Percentiles rank a stretch among this genome's conserved stretches.
These are phyloP conservation scores for Singerocomus inundabilis DNA, from an alignment of 1,284 basidiomycete species.

Conservation along the genomic window DNA sequence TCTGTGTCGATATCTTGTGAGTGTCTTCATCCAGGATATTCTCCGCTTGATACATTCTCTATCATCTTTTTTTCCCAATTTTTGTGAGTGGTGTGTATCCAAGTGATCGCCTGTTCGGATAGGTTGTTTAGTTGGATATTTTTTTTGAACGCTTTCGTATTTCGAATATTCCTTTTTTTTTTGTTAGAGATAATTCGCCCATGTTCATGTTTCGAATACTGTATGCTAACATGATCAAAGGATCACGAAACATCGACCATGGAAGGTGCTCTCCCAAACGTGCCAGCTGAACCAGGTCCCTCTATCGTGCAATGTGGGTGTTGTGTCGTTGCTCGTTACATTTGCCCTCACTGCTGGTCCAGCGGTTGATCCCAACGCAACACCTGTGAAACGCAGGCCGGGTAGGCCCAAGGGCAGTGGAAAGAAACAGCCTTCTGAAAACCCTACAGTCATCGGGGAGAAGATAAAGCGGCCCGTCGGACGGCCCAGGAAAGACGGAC, in stretches of 20 bases:
- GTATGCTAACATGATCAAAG: slow-evolving; percentile 28
- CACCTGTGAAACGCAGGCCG: slow-evolving; percentile 45
- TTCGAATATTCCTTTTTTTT: slow-evolving; percentile 35
- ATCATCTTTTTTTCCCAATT: slow-evolving; percentile 12
- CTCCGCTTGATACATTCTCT: not conserved
- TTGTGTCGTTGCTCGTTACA: not conserved
- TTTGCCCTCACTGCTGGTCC: slow-evolving; percentile 10
- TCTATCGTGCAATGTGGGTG: slow-evolving; percentile 29
- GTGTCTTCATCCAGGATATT: slow-evolving; percentile 21
- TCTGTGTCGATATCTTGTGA: slow-evolving; percentile 20
- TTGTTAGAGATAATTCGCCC: slow-evolving; percentile 32
- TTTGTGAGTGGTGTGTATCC: slow-evolving; percentile 10
- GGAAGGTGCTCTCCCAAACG: slow-evolving; percentile 25
- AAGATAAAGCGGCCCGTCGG: slow-evolving; percentile 55
- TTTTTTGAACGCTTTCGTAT: slow-evolving; percentile 28
- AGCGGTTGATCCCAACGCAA: slow-evolving; percentile 29
- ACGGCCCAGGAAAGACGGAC: slow-evolving; percentile 54
- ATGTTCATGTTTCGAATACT: slow-evolving; percentile 18
- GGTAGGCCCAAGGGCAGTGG: slow-evolving; percentile 55
- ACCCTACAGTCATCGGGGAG: slow-evolving; percentile 30
- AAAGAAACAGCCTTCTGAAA: slow-evolving; percentile 45
- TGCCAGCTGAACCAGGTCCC: slow-evolving; percentile 28
- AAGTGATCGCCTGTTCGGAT: slow-evolving; percentile 26
- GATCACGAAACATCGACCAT: slow-evolving; percentile 17
- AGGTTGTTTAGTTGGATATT: slow-evolving; percentile 36